Evolutionary conservation across 768 basidiomycete species (phyloP).

Genomic region (Leccinum broughii): DNA sequence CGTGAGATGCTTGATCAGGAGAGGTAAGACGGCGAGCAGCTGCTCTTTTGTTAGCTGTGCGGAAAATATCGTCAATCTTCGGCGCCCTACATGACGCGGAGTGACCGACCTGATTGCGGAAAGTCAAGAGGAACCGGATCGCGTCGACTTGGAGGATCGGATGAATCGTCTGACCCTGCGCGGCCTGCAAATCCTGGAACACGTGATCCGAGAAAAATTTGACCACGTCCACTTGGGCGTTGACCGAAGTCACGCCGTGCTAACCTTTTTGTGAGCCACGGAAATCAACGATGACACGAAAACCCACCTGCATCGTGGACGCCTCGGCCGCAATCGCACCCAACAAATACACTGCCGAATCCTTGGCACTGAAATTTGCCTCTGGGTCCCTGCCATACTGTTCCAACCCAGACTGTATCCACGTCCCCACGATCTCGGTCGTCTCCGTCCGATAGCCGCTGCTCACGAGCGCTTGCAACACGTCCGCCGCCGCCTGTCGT

Average conservation of each 20-base stretch:
- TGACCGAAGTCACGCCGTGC: conserved; percentile 94
- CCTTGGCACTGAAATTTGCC: conserved; percentile 86
- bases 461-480: conserved; percentile 86
- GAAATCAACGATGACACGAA: neutral
- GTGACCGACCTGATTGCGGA: conserved; percentile 83
- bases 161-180: conserved; percentile 59
- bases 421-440: conserved; percentile 85
- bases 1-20: conserved; percentile 77
- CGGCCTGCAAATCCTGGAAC: conserved; percentile 79
- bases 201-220: conserved; percentile 94
- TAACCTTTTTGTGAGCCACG: conserved; percentile 27
- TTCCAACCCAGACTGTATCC: conserved; percentile 74
- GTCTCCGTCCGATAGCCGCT: conserved; percentile 80
- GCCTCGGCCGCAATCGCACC: conserved; percentile 93
- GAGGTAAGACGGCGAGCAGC: conserved; percentile 85
- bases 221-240: conserved; percentile 89
- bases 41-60: conserved; percentile 88
- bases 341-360: conserved; percentile 89
- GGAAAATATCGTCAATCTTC: neutral
- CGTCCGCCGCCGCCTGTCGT: conserved; percentile 91
- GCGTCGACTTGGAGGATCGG: conserved; percentile 95
- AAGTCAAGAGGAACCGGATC: conserved; percentile 91
- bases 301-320: conserved; percentile 73
- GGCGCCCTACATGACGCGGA: neutral
- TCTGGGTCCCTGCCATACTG: conserved; percentile 63